A percentile compares a stretch with the other conserved stretches of the same genome.
These are phyloP conservation scores for Anisogramma anomala DNA, from an alignment of 2,329 filamentous ascomycete genomes.

Conservation along the genomic window DNA sequence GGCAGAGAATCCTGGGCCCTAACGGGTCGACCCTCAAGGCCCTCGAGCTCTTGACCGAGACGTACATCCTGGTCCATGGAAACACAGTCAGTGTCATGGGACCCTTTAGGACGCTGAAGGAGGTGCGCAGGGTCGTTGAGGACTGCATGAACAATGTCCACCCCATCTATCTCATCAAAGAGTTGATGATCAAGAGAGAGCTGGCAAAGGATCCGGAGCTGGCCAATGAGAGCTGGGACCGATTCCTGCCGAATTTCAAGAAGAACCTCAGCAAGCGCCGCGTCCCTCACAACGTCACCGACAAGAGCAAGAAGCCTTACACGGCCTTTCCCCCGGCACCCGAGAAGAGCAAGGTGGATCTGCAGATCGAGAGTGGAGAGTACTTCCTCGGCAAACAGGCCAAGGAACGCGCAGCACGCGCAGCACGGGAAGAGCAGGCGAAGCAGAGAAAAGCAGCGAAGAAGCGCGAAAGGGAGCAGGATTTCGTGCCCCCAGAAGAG, in stretches of 20 bases:
- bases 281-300: constrained; percentile 72
- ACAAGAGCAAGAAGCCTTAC: constrained; percentile 90
- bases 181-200: constrained; percentile 76
- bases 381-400: constrained; percentile 91
- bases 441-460: constrained; percentile 80
- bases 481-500: constrained; percentile 82
- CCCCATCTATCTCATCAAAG: constrained; percentile 70
- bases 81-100: constrained; percentile 93
- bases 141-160: constrained; percentile 97
- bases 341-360: constrained; percentile 97
- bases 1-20: constrained; percentile 84
- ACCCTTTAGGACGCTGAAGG: constrained; percentile 83
- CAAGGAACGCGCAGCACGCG: constrained; percentile 71
- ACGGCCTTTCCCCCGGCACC: constrained; percentile 94
- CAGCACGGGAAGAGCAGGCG: constrained; percentile 75
- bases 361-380: constrained; percentile 95
- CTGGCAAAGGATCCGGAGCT: constrained; percentile 71
- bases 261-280: constrained; percentile 74
- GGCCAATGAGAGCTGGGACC: constrained; percentile 82
- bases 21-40: constrained; percentile 89
- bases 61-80: constrained; percentile 90
- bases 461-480: constrained; percentile 70
- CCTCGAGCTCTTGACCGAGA: constrained; percentile 79
- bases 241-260: constrained; percentile 95
- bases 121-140: constrained; percentile 77